Evolutionary conservation across 1,139 yeast species (phyloP).

Genomic region (Pichia sp.): DNA sequence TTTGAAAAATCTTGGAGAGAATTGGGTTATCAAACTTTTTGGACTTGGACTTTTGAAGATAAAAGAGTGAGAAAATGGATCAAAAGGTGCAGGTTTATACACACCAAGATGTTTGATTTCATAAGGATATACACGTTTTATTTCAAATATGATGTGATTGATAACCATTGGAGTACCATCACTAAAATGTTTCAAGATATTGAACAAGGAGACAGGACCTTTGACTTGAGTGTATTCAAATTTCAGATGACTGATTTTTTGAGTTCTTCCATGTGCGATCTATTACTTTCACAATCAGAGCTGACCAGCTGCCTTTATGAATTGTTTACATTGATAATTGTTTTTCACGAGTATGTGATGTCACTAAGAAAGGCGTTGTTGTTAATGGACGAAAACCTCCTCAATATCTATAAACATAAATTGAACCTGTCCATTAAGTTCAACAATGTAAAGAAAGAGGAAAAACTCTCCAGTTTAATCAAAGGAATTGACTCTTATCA

Average conservation of each 20-base stretch:
- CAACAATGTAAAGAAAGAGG: conserved; percentile 7
- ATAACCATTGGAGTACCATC: conserved; percentile 49
- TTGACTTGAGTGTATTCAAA: conserved; percentile 51
- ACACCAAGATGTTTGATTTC: conserved; percentile 60
- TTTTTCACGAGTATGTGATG: conserved; percentile 52
- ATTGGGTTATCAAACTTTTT: conserved; percentile 58
- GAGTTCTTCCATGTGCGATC: conserved; percentile 62
- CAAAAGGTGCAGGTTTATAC: conserved; percentile 50
- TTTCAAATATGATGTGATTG: conserved; percentile 58
- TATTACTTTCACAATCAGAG: conserved; percentile 60
- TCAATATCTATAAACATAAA: conserved; percentile 33
- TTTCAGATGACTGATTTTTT: conserved; percentile 53
- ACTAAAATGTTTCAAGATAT: conserved; percentile 29
- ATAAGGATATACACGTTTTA: conserved; percentile 54
- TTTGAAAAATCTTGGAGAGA: conserved; percentile 73
- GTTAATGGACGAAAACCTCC: conserved; percentile 45
- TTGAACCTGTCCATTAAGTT: conserved; percentile 10
- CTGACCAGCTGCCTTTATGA: conserved; percentile 47
- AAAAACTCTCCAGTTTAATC: conserved; percentile 40
- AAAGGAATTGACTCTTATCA: conserved; percentile 49
- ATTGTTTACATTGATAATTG: conserved; percentile 45
- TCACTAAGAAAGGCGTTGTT: conserved; percentile 55
- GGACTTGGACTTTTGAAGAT: conserved; percentile 52
- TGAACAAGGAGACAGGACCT: conserved; percentile 23
- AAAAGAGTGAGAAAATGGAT: conserved; percentile 53